Percentiles rank a stretch among this genome's conserved stretches.
Conservation (phyloP, 1,284 basidiomycete genomes). For the Coniferiporia sulphurascens region DNA sequence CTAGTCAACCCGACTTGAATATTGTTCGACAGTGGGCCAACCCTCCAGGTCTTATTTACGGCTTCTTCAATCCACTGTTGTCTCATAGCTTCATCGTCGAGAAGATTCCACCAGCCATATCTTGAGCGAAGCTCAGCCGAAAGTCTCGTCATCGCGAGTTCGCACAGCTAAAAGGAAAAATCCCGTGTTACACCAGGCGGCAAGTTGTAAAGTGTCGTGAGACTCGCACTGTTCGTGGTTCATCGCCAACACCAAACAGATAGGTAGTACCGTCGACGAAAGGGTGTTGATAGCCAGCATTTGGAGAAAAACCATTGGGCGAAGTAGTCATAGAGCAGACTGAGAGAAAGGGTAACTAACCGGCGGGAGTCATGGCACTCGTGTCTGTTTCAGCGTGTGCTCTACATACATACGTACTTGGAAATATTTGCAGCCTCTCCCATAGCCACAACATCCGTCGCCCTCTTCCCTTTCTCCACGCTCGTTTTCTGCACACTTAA, state of each 20-base stretch:
- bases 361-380: too few relatives aligned
- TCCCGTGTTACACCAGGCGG: neutral
- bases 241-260: conserved; percentile 31
- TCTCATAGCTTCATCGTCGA: conserved; percentile 27
- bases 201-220: neutral
- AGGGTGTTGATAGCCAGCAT: conserved; percentile 41
- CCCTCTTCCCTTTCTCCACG: conserved; percentile 10
- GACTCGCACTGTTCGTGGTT: conserved; percentile 40
- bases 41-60: conserved; percentile 28
- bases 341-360: neutral
- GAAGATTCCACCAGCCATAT: conserved; percentile 39
- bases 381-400: neutral
- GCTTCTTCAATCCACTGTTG: conserved; percentile 33
- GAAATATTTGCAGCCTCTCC: neutral
- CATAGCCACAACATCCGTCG: neutral
- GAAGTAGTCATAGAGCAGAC: neutral
- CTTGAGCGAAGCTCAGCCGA: conserved; percentile 40
- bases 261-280: conserved; percentile 41
- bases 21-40: conserved; percentile 28
- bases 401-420: neutral
- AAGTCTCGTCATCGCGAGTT: conserved; percentile 45
- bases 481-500: neutral
- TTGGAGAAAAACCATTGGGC: neutral
- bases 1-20: conserved; percentile 33
- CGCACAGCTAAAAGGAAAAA: conserved; percentile 33